A percentile compares a stretch with the other conserved stretches of the same genome.
Evolutionary conservation across 2,329 filamentous ascomycete species (phyloP).

Genomic region (Neofusicoccum parvum): DNA sequence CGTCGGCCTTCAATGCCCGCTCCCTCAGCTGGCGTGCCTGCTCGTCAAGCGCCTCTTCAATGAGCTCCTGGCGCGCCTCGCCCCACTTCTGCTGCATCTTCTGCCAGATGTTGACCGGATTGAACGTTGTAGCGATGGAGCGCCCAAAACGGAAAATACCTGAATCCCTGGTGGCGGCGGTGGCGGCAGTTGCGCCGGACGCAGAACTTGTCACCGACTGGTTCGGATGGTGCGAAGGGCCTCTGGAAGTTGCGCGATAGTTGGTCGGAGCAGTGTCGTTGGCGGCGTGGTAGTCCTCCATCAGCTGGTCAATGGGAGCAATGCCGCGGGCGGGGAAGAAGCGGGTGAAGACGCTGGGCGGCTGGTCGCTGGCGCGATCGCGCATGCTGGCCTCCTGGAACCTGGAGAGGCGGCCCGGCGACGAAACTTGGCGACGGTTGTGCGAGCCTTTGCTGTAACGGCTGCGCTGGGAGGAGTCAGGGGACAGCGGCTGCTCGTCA

Average conservation of each 20-base stretch:
- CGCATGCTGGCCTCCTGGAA: slow-evolving; percentile 84
- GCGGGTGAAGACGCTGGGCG: slow-evolving; percentile 68
- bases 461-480: slow-evolving; percentile 13
- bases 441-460: slow-evolving; percentile 12
- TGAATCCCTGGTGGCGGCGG: slow-evolving; percentile 17
- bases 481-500: slow-evolving; percentile 2
- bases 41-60: slow-evolving; percentile 20
- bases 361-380: slow-evolving; percentile 71
- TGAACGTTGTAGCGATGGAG: slow-evolving; percentile 23
- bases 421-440: slow-evolving; percentile 13
- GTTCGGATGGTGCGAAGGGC: slow-evolving; percentile 16
- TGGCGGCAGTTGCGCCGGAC: neutral
- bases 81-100: slow-evolving; percentile 21
- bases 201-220: slow-evolving; percentile 13
- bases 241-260: neutral
- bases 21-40: slow-evolving; percentile 24
- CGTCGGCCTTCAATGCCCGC: slow-evolving; percentile 34
- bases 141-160: slow-evolving; percentile 22
- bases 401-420: slow-evolving; percentile 60
- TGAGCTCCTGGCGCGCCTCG: slow-evolving; percentile 20
- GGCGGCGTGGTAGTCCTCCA: slow-evolving; percentile 36
- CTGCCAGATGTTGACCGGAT: slow-evolving; percentile 22
- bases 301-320: slow-evolving; percentile 37
- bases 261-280: slow-evolving; percentile 1
- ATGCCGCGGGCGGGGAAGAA: slow-evolving; percentile 33